Percentiles rank a stretch among this genome's conserved stretches.
These are phyloP conservation scores for Blastobotrys elegans DNA, from an alignment of 1,139 yeast genomes.

Conservation along the genomic window DNA sequence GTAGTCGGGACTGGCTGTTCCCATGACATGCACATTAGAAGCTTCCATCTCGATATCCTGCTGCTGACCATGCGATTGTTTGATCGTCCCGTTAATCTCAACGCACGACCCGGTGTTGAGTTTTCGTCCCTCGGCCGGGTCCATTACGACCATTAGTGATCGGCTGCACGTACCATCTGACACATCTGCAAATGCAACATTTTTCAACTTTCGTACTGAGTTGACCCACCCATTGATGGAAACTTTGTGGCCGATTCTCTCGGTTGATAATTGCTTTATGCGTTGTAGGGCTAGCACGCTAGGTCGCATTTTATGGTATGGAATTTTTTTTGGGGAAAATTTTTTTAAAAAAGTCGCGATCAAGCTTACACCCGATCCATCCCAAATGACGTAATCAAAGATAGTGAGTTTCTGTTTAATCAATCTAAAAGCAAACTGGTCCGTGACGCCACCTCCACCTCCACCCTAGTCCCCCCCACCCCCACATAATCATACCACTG, in stretches of 20 bases:
- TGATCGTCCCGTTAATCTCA: constrained; percentile 39
- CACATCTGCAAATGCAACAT: constrained; percentile 72
- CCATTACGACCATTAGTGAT: constrained; percentile 53
- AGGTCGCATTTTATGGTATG: background rate
- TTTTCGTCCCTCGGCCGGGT: constrained; percentile 27
- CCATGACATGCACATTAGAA: constrained; percentile 37
- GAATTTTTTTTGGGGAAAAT: too few species aligned
- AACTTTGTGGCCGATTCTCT: constrained; percentile 21
- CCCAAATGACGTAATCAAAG: too few species aligned
- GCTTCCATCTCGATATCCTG: constrained; percentile 44
- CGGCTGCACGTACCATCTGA: constrained; percentile 65
- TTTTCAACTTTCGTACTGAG: constrained; percentile 65
- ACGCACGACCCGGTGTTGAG: constrained; percentile 45
- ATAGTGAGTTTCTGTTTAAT: too few species aligned
- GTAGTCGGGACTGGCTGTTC: constrained; percentile 51
- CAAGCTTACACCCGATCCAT: too few species aligned
- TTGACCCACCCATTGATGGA: constrained; percentile 65
- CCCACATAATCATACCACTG: too few species aligned
- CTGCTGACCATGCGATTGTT: constrained; percentile 30
- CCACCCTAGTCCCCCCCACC: too few species aligned
- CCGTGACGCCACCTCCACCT: too few species aligned
- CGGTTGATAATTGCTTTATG: background rate
- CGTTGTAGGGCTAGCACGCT: background rate
- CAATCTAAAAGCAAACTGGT: background rate
- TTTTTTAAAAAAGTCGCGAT: too few species aligned